Evolutionary conservation across 768 basidiomycete species (phyloP).

Genomic region (Rhodosporidiobolus sp.): DNA sequence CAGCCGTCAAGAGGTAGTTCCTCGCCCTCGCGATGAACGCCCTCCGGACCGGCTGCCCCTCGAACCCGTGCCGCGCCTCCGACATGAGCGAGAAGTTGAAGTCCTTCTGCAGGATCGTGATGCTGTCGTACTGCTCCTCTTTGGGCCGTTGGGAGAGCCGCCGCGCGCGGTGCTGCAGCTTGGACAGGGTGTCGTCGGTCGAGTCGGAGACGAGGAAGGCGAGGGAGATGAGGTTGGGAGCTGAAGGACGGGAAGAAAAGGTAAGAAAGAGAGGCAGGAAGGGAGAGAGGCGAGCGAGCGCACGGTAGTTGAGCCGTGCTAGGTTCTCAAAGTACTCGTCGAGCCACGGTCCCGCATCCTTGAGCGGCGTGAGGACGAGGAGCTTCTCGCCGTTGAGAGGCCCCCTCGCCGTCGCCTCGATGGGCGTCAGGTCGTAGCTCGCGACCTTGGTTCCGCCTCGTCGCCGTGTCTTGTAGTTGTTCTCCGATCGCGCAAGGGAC

Average conservation of each 20-base stretch:
- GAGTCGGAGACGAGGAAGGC: slow-evolving; percentile 33
- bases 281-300: background rate
- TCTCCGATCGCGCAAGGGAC: background rate
- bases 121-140: slow-evolving; percentile 5
- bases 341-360: slow-evolving; percentile 17
- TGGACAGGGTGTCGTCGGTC: slow-evolving; percentile 14
- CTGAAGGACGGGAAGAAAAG: background rate
- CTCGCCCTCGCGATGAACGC: slow-evolving; percentile 28
- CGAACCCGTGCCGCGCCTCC: slow-evolving; percentile 21
- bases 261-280: background rate
- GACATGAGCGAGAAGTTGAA: slow-evolving; percentile 16
- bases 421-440: slow-evolving; percentile 7
- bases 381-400: background rate
- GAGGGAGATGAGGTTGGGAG: slow-evolving; percentile 28
- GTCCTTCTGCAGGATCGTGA: slow-evolving; percentile 27
- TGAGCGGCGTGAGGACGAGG: slow-evolving; percentile 31
- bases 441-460: background rate
- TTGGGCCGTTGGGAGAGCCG: background rate
- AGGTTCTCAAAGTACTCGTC: slow-evolving; percentile 32
- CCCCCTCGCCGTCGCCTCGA: slow-evolving; percentile 5
- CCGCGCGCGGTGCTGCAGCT: background rate
- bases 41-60: slow-evolving; percentile 24
- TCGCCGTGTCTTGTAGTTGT: background rate
- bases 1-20: slow-evolving; percentile 13
- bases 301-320: background rate